phyloP scores from a whole-genome alignment of 2,329 filamentous ascomycete genomes.

The Cladophialophora carrionii region DNA sequence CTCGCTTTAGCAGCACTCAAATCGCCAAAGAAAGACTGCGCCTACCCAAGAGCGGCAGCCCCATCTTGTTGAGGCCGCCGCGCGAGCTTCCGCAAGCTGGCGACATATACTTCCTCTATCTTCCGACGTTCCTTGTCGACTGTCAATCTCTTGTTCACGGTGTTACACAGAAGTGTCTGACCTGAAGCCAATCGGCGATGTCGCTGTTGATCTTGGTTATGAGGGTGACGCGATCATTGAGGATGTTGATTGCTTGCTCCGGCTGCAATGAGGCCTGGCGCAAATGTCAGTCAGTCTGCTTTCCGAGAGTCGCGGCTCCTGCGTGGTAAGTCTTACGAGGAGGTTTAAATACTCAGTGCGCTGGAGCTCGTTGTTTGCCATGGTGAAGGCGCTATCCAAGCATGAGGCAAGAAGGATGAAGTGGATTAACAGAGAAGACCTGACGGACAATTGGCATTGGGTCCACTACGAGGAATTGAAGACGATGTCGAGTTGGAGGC shows the following conservation, averaged over 20 bases:
- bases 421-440: slow-evolving; percentile 1
- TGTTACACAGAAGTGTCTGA: slow-evolving; percentile 50
- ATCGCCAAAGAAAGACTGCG: slow-evolving; percentile 27
- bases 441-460: slow-evolving; percentile 14
- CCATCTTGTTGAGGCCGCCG: slow-evolving; percentile 74
- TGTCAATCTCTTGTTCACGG: slow-evolving; percentile 17
- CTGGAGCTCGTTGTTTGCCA: slow-evolving; percentile 25
- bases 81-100: slow-evolving; percentile 77
- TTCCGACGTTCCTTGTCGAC: slow-evolving; percentile 78
- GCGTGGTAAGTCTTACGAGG: slow-evolving; percentile 69
- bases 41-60: slow-evolving; percentile 83
- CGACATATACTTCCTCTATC: slow-evolving; percentile 87
- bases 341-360: slow-evolving; percentile 88
- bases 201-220: slow-evolving; percentile 85
- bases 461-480: slow-evolving; percentile 10
- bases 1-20: slow-evolving; percentile 8
- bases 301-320: slow-evolving; percentile 28
- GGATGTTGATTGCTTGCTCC: slow-evolving; percentile 74
- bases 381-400: slow-evolving; percentile 20
- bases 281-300: slow-evolving; percentile 26
- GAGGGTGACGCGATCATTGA: slow-evolving; percentile 85
- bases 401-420: slow-evolving; percentile 14
- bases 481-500: slow-evolving; percentile 9
- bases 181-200: slow-evolving; percentile 96
- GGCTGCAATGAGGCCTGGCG: slow-evolving; percentile 77